Base-by-base conservation (phyloP, 345 rosid species). In the Syzygium aqueum region DNA sequence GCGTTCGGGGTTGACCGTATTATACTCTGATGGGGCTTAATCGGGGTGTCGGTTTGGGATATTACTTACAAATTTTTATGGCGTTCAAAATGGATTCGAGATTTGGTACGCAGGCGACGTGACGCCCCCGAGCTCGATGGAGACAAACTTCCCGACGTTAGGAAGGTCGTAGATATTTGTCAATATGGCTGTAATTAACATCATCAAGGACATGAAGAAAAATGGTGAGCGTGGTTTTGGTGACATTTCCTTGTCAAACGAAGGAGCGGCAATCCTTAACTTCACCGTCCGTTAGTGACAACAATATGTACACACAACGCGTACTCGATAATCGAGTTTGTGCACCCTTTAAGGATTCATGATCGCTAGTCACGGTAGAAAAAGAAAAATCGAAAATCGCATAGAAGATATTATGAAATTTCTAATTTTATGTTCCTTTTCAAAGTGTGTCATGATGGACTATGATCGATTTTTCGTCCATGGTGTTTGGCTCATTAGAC, bases 1-100 rank as follows among this genome's bases (percentile, higher is more conserved):
- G 23, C 33, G 43, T 8, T 67, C 1, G 40, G 13, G 7, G 6
- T 2, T 1, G 0, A 5, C 2, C 23, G 25, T 5, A 19, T 67
- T 23, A 19, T 19, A 67, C 0, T 23, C 11, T 0, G 2, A 33
- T 2, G 4, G 10, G 49, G 27, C 3, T 19, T 33, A 19, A 73
- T 19, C 11, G 13, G 14, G 14, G 19, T 19, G 7, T 0, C 7
- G 14, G 14, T 73, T 37, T 9, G 14, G 2, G 14, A 19, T 73
- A 37, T 10, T 37, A 9, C 25, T 21, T 33, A 19, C 4, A 9
- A 3, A 73, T 9, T 33, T 25, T 19, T 37, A 33, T 2, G 1
- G 0, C 25, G 1, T 33, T 17, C 0, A 9, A 33, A 11, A 33
- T 73, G 12, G 46, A 73, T 73, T 73, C 46, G 11, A 73, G 27